Conservation (phyloP, 2,329 filamentous ascomycete genomes). For the Phaeosphaeriaceae sp. region DNA sequence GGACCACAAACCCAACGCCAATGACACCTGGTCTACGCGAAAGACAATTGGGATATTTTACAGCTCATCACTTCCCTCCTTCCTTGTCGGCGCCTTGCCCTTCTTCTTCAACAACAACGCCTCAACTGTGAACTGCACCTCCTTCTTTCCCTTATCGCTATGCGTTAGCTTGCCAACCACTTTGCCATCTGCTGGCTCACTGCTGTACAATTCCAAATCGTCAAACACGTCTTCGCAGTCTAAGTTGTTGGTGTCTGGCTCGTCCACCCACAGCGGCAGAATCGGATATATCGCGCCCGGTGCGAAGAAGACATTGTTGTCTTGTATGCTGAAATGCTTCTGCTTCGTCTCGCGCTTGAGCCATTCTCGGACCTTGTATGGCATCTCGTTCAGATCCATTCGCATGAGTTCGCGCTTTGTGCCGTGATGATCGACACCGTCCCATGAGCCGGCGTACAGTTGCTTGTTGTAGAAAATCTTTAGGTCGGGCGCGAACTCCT, state of each 20-base stretch:
- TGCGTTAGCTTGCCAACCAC: slow-evolving; percentile 39
- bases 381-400: slow-evolving; percentile 57
- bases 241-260: slow-evolving; percentile 38
- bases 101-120: slow-evolving; percentile 32
- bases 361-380: slow-evolving; percentile 54
- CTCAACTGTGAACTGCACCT: slow-evolving; percentile 41
- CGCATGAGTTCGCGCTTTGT: slow-evolving; percentile 56
- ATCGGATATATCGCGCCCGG: slow-evolving; percentile 60
- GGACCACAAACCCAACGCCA: not conserved
- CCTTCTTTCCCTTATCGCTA: slow-evolving; percentile 28
- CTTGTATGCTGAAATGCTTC: slow-evolving; percentile 49
- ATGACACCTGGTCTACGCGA: not conserved
- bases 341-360: slow-evolving; percentile 55
- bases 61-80: slow-evolving; percentile 32
- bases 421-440: slow-evolving; percentile 60
- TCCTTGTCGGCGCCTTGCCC: slow-evolving; percentile 16
- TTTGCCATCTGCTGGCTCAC: slow-evolving; percentile 37
- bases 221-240: slow-evolving; percentile 51
- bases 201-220: slow-evolving; percentile 39
- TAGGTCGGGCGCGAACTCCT: slow-evolving; percentile 39
- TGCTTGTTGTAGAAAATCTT: slow-evolving; percentile 48
- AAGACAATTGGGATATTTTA: slow-evolving; percentile 5
- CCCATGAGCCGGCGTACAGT: slow-evolving; percentile 60
- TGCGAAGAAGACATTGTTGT: slow-evolving; percentile 60
- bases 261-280: slow-evolving; percentile 59